Percentiles rank a stretch among this genome's conserved stretches.
These are phyloP conservation scores for Colletotrichum noveboracense DNA, from an alignment of 2,329 filamentous ascomycete genomes.

Conservation along the genomic window DNA sequence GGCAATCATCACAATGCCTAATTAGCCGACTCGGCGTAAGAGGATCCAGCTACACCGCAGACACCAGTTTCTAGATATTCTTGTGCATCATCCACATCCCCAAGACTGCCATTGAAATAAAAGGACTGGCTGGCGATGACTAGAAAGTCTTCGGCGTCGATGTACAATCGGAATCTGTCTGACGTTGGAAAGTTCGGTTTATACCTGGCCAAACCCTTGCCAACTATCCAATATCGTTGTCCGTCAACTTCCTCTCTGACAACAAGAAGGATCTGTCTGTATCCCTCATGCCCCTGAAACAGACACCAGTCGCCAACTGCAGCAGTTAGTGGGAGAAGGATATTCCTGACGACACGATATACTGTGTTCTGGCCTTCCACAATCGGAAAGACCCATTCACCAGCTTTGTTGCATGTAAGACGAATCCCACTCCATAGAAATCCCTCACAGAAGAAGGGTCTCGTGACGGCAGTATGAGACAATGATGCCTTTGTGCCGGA, in stretches of 20 bases:
- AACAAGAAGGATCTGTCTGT: not conserved
- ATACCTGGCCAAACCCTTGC: not conserved
- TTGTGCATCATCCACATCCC: not conserved
- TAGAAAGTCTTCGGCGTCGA: not conserved
- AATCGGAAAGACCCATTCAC: not conserved
- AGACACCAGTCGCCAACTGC: not conserved
- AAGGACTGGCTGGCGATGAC: not conserved
- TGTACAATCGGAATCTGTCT: not conserved
- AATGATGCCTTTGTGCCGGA: not conserved
- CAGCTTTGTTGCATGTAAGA: not conserved
- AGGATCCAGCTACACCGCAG: not conserved
- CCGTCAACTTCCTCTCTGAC: not conserved
- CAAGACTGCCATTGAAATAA: not conserved
- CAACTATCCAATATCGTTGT: not conserved
- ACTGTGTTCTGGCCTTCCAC: not conserved
- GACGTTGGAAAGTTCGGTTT: not conserved
- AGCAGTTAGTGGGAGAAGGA: not conserved
- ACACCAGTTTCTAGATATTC: not conserved
- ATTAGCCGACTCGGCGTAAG: not conserved
- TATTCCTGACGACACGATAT: not conserved
- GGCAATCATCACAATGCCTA: not conserved
- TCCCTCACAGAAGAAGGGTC: not conserved
- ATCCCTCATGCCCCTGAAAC: not conserved
- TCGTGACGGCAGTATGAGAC: not conserved
- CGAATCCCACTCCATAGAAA: not conserved